Base-by-base conservation (phyloP, 345 rosid genomes). In the Lepidium didymum region DNA sequence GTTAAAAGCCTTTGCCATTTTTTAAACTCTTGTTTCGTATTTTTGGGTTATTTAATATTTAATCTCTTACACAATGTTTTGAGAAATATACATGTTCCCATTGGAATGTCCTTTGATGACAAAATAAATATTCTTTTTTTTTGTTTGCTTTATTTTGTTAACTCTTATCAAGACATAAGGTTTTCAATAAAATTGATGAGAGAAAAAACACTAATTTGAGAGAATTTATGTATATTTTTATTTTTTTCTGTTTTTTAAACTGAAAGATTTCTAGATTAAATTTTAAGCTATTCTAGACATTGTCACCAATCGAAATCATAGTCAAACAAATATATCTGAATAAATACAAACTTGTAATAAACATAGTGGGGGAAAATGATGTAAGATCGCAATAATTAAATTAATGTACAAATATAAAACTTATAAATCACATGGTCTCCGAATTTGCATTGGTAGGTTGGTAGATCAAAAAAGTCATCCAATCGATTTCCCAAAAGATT, bases 361-460 rank as follows among this genome's bases (percentile, higher is more conserved):
- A 23, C 10, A 19, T 46, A 18, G 45, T 16, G 8, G 36, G 1
- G 27, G 6, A 21, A 34, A 8, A 44, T 40, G 13, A 61, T 29
- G 11, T 8, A 8, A 35, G 6, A 10, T 13, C 33, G 10, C 16
- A 46, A 56, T 10, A 21, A 62, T 13, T 16, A 62, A 19, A 19
- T 2, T 6, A 37, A 47, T 10, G 19, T 37, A 43, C 19, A 47
- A 37, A 38, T 5, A 43, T 49, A 34, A 5, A 33, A 16, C 63
- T 60, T 25, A 29, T 0, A 53, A 61, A 61, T 68, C 78, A 75
- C 78, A 75, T 75, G 78, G 64, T 53, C 27, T 61, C 19, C 4
- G 59, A 45, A 36, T 44, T 56, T 3, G 38, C 27, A 37, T 61
- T 73, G 78, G 69, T 75, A 75, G 78, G 78, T 75, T 75, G 78